These are phyloP conservation scores for Penicillium janthinellum DNA, from an alignment of 2,329 filamentous ascomycete genomes.

Conservation along the genomic window DNA sequence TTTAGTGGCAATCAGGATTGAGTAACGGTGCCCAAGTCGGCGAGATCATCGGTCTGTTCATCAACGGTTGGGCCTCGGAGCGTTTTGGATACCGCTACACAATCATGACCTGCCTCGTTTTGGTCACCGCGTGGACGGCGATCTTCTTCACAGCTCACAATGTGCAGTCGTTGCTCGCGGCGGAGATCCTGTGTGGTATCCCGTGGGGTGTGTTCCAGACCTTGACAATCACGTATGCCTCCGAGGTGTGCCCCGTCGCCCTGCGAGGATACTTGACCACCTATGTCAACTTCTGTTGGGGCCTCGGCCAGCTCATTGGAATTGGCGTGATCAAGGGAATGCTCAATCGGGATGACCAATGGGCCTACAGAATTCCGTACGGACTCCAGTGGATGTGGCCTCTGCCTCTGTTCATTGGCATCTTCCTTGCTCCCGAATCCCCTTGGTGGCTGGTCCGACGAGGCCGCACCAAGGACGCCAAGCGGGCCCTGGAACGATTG, in stretches of 20 bases:
- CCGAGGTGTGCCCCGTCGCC: conserved; percentile 19
- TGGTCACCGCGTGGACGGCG: conserved; percentile 51
- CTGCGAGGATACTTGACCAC: conserved; percentile 50
- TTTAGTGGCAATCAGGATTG: conserved; percentile 50
- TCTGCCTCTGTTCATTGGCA: conserved; percentile 50
- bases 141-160: conserved; percentile 56
- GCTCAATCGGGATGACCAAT: conserved; percentile 49
- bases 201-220: conserved; percentile 57
- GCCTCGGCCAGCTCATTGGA: conserved; percentile 54
- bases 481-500: conserved; percentile 46
- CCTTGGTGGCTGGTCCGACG: conserved; percentile 56
- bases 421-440: conserved; percentile 53
- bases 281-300: conserved; percentile 52
- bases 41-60: conserved; percentile 54
- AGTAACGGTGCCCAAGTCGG: conserved; percentile 48
- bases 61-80: conserved; percentile 55
- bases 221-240: conserved; percentile 50
- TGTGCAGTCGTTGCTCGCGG: conserved; percentile 51
- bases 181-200: conserved; percentile 54
- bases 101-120: conserved; percentile 49
- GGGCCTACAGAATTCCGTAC: conserved; percentile 57
- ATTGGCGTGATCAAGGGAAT: conserved; percentile 54
- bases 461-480: conserved; percentile 50
- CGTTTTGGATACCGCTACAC: conserved; percentile 56
- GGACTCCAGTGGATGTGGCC: conserved; percentile 59